Evolutionary conservation across 2,329 filamentous ascomycete species (phyloP), one percentile per base, ranked within the genome.

Genomic region (Chalaropsis thielavioides): DNA sequence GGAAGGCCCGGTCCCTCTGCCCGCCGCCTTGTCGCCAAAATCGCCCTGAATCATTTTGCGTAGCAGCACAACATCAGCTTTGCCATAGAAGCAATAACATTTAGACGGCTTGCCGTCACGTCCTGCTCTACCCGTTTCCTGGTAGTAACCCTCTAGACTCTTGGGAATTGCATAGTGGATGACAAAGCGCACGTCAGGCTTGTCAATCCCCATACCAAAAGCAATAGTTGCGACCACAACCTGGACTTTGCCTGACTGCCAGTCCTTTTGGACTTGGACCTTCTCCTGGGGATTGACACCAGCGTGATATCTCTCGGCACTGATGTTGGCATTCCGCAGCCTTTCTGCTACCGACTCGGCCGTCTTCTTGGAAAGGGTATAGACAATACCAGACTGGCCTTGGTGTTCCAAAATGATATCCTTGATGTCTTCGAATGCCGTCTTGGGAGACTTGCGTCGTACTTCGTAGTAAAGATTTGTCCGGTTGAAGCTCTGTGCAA

Each of bases 191-290:
- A 99, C 94, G 73, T 99, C 88, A 0, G 92, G 84, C 74, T 99
- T 99, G 77, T 99, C 94, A 69, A 99, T 99, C n/a, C 94, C 94
- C 94, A 99, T 99, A 6, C 94, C 94, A 72, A 99, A 99, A 27
- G 94, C 94, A 73, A 99, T 97, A 0, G 94, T 99, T 22, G 94
- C 95, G 61, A 99, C 94, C 54, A 99, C 95, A 41, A 99, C 89
- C 69, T 96, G 88, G 71, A 87, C 83, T 62, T 79, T 76, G 5
- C 91, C 90, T 54, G 76, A 77, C 73, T 99, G 94, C 94, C 94
- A 99, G 38, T 84, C 75, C 67, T 82, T 82, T 73, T 97, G 92
- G 3, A 94, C 82, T 6, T 80, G 73, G 0, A 80, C 79, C 72
- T 92, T 92, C 62, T 88, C 83, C 3, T 81, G 76, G 0, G 87